Evolutionary conservation across 2,329 filamentous ascomycete species (phyloP).

Genomic region (Calonectria leucothoes): DNA sequence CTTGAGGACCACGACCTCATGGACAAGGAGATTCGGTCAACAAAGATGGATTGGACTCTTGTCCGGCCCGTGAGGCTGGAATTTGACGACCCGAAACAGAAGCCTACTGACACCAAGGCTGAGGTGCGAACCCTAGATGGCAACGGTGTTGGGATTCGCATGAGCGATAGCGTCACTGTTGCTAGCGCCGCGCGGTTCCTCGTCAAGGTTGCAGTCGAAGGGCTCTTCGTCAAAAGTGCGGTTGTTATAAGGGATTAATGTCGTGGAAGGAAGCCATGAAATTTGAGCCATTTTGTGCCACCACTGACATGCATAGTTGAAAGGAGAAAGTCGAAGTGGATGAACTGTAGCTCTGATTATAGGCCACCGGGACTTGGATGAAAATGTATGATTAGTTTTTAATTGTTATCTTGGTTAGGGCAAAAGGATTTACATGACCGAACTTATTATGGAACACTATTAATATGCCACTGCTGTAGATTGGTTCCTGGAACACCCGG

Average conservation of each 20-base stretch:
- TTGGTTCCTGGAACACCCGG: too few relatives aligned
- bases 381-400: too few relatives aligned
- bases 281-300: background rate
- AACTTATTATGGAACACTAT: too few relatives aligned
- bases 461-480: too few relatives aligned
- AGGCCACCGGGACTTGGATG: too few relatives aligned
- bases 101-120: background rate
- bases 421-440: too few relatives aligned
- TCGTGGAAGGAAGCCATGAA: background rate
- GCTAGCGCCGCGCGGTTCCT: slow-evolving; percentile 46
- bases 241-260: slow-evolving; percentile 33
- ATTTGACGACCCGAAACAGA: slow-evolving; percentile 43
- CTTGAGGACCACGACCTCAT: slow-evolving; percentile 51
- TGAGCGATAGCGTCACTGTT: slow-evolving; percentile 45
- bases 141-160: slow-evolving; percentile 44
- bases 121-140: slow-evolving; percentile 44
- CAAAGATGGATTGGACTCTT: slow-evolving; percentile 50
- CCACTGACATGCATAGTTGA: too few relatives aligned
- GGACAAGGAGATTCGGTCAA: slow-evolving; percentile 50
- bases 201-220: slow-evolving; percentile 47
- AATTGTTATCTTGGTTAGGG: too few relatives aligned
- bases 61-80: slow-evolving; percentile 47
- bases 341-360: too few relatives aligned
- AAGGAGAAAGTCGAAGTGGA: too few relatives aligned
- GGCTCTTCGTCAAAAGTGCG: slow-evolving; percentile 30